A percentile compares a stretch with the other conserved stretches of the same genome.
Evolutionary conservation across 257 asterid genomes (phyloP).

Genomic region (Fraxinus cuspidata): DNA sequence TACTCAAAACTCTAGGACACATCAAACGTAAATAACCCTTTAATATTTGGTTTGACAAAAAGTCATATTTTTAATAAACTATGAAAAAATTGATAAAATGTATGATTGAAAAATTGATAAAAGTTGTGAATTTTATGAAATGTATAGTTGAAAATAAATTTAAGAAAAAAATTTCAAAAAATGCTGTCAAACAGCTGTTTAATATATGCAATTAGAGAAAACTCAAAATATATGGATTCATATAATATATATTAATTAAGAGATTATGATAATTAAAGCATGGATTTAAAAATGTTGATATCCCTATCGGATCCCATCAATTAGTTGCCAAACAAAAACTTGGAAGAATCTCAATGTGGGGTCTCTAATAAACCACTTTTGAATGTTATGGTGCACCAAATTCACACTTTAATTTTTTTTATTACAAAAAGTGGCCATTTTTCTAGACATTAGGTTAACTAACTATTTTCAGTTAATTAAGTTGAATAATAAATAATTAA

Average conservation of each 20-base stretch:
- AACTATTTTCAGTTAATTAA: neutral
- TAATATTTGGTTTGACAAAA: too few species aligned
- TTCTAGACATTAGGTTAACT: neutral
- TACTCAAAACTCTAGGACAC: too few species aligned
- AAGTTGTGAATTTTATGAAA: too few species aligned
- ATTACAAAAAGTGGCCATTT: slow-evolving; percentile 4
- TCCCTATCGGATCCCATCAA: slow-evolving; percentile 22
- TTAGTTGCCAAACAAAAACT: slow-evolving; percentile 28
- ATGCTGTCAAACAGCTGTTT: too few species aligned
- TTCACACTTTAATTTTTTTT: slow-evolving; percentile 21
- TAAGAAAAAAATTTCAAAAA: too few species aligned
- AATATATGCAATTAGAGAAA: too few species aligned
- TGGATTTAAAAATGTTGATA: neutral
- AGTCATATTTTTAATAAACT: too few species aligned
- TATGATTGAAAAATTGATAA: too few species aligned
- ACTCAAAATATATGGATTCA: neutral
- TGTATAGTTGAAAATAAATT: too few species aligned
- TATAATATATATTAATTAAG: neutral
- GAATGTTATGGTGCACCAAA: slow-evolving; percentile 45
- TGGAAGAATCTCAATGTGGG: slow-evolving; percentile 25
- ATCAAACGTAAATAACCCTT: neutral
- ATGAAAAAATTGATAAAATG: too few species aligned
- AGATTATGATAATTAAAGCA: neutral
- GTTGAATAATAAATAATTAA: slow-evolving; percentile 17
- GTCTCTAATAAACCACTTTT: slow-evolving; percentile 21